phyloP scores from a whole-genome alignment of 1,284 basidiomycete species.

The Papiliotrema nemorosa region DNA sequence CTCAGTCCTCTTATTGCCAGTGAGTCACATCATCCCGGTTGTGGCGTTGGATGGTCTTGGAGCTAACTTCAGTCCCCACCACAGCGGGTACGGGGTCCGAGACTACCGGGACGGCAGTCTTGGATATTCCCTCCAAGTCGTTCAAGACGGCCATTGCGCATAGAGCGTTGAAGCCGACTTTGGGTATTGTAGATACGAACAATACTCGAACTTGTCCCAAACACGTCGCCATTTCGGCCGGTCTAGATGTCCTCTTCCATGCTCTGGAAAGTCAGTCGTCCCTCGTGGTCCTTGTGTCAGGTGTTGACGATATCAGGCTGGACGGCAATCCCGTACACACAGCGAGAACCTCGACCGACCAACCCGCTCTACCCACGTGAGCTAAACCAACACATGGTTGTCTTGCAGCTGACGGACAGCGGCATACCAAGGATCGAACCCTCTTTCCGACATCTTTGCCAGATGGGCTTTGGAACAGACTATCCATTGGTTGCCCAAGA shows the following conservation, averaged over 20 bases:
- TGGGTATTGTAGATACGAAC: constrained; percentile 80
- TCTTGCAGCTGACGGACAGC: constrained; percentile 12
- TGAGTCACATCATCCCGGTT: constrained; percentile 33
- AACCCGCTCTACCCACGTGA: constrained; percentile 82
- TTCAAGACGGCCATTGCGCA: constrained; percentile 97
- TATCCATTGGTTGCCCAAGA: constrained; percentile 84
- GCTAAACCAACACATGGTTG: neutral
- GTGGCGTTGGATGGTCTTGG: neutral
- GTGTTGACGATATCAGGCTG: constrained; percentile 26
- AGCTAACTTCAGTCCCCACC: constrained; percentile 64
- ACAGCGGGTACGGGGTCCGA: constrained; percentile 95
- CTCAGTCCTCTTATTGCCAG: constrained; percentile 82
- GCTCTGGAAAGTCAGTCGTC: constrained; percentile 69
- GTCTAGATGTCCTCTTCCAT: constrained; percentile 91
- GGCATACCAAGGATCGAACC: constrained; percentile 94
- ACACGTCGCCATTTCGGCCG: constrained; percentile 83
- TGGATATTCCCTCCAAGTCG: constrained; percentile 73
- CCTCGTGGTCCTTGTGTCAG: no score
- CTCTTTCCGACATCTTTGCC: constrained; percentile 93
- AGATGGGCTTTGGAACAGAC: constrained; percentile 90
- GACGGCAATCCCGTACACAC: constrained; percentile 60
- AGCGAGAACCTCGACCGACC: constrained; percentile 79
- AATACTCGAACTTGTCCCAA: constrained; percentile 82
- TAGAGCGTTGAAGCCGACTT: constrained; percentile 80
- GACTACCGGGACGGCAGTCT: constrained; percentile 95